Base-by-base conservation (phyloP, 352 stramenopile genomes). In the Pythium biforme region DNA sequence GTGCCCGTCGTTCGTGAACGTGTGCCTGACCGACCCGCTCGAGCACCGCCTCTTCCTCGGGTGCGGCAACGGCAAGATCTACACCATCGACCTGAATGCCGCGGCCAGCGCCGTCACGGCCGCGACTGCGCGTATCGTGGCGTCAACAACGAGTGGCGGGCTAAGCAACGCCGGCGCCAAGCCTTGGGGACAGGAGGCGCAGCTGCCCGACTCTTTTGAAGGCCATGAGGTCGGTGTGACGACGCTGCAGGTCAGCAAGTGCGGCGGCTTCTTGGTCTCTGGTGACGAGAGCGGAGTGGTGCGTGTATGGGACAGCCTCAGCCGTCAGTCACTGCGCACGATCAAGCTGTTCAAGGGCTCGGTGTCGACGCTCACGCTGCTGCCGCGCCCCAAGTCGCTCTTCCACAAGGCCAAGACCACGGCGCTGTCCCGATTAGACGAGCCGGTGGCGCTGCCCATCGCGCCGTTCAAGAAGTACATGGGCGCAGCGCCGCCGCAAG, bases 401-500 rank as follows among this genome's bases (percentile, higher is more conserved):
- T 90, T 87, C 59, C 76, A 81, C 56, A 78, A 82, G 52, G 72
- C 73, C 23, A 88, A 87, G 70, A 56, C 60, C 8, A 58, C 72
- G 58, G 69, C 39, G n/a, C 54, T 75, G n/a, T 68, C 78, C 31
- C 45, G 53, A 59, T 52, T 57, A 55, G 37, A 59, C 22, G 43
- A 71, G 26, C 60, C 64, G 26, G 70, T 72, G n/a, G 45, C 70
- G 41, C 63, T 91, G 29, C 76, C 79, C n/a, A 70, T 89, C 37
- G 78, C 79, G 19, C 82, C 82, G 49, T 79, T 91, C 40, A 88
- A 89, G 52, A 91, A 91, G 69, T 91, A 89, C 72, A 88, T 91
- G 77, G 61, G 61, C 60, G 47, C 41, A 3, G 53, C 43, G n/a
- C 25, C 48, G 20, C 15, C 31, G 20, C 48, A 59, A 26, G 39